Conservation (phyloP, 768 basidiomycete genomes). For the Tylopilus sp. region DNA sequence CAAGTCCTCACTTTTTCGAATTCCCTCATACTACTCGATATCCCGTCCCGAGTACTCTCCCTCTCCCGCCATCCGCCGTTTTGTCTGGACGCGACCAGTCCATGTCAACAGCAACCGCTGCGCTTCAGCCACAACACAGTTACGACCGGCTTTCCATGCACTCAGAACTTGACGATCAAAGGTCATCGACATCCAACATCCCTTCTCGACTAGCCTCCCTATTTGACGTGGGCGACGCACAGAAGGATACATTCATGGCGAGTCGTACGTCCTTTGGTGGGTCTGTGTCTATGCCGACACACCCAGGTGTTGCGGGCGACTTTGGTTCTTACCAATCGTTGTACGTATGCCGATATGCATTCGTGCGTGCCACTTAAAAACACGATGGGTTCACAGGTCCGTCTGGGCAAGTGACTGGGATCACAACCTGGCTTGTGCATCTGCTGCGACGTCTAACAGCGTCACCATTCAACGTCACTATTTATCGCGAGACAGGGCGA, state of each 20-base stretch:
- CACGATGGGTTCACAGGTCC: slow-evolving; percentile 1
- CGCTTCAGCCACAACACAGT: slow-evolving; percentile 9
- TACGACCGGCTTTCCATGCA: slow-evolving; percentile 10
- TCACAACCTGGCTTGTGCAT: slow-evolving; percentile 6
- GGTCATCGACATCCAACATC: slow-evolving; percentile 9
- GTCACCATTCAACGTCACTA: neutral
- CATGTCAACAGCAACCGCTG: slow-evolving; percentile 1
- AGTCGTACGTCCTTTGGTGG: neutral
- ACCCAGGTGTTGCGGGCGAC: neutral
- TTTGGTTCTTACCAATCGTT: slow-evolving; percentile 7
- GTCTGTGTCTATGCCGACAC: slow-evolving; percentile 2
- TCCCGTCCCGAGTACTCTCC: slow-evolving; percentile 23
- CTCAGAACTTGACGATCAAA: slow-evolving; percentile 7
- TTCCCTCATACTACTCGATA: slow-evolving; percentile 26
- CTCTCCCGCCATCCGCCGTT: slow-evolving; percentile 6
- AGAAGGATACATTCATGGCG: neutral
- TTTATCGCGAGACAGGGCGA: too few species aligned
- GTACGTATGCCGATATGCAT: slow-evolving; percentile 5
- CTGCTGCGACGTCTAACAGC: slow-evolving; percentile 6
- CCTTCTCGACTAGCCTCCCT: slow-evolving; percentile 6
- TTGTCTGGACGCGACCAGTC: slow-evolving; percentile 4
- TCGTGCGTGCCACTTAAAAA: neutral
- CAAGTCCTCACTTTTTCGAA: slow-evolving; percentile 25
- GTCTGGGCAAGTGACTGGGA: slow-evolving; percentile 23
- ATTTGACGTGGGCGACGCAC: slow-evolving; percentile 3